Evolutionary conservation across 1,284 basidiomycete species (phyloP).

Genomic region (Cryptococcus sp.): DNA sequence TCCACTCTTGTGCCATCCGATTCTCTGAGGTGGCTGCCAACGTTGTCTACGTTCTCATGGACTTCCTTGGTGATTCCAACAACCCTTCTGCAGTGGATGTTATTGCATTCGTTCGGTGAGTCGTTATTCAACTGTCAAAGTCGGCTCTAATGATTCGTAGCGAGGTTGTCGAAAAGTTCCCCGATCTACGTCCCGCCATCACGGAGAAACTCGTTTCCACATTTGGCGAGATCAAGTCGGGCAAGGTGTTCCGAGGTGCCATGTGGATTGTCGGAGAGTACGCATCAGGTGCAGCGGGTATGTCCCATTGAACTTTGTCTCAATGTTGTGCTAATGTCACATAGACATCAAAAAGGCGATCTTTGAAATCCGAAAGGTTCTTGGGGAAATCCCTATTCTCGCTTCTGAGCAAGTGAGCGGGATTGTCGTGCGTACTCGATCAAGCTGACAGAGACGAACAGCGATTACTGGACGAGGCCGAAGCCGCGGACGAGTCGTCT

Average conservation of each 20-base stretch:
- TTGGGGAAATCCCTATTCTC: slow-evolving; percentile 95
- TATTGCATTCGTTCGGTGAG: slow-evolving; percentile 85
- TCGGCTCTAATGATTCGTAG: slow-evolving; percentile 47
- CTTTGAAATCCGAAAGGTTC: slow-evolving; percentile 78
- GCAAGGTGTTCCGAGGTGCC: slow-evolving; percentile 95
- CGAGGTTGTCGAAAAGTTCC: slow-evolving; percentile 98
- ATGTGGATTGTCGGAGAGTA: slow-evolving; percentile 99
- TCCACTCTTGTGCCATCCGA: slow-evolving; percentile 93
- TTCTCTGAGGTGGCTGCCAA: slow-evolving; percentile 98
- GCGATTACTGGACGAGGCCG: slow-evolving; percentile 72
- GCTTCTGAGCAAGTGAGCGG: slow-evolving; percentile 72
- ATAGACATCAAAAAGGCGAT: slow-evolving; percentile 72
- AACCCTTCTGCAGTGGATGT: slow-evolving; percentile 95
- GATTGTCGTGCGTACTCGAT: neutral
- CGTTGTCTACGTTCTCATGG: slow-evolving; percentile 96
- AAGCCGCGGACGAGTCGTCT: slow-evolving; percentile 57
- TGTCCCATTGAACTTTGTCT: too few relatives aligned
- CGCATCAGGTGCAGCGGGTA: slow-evolving; percentile 58
- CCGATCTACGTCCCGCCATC: slow-evolving; percentile 77
- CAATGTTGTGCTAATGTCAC: too few relatives aligned
- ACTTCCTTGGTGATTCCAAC: slow-evolving; percentile 95
- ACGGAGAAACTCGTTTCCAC: slow-evolving; percentile 83
- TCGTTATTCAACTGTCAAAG: slow-evolving; percentile 6
- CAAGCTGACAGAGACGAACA: slow-evolving; percentile 20
- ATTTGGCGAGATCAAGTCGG: slow-evolving; percentile 88